Conservation (phyloP, 257 asterid genomes). For the Haberlea rhodopensis region DNA sequence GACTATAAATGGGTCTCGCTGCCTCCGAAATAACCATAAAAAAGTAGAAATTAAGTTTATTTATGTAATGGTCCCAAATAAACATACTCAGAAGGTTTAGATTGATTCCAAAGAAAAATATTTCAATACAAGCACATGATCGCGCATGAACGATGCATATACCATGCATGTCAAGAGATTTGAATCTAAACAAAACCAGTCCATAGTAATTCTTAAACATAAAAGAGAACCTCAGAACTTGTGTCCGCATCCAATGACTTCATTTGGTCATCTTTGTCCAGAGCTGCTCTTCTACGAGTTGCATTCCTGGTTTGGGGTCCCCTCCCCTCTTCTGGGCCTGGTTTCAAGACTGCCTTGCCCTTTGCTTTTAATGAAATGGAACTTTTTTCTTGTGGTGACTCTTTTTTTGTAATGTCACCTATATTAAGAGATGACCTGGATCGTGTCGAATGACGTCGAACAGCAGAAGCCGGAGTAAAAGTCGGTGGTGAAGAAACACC, state of each 20-base stretch:
- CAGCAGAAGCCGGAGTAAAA: slow-evolving; percentile 52
- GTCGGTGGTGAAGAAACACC: slow-evolving; percentile 57
- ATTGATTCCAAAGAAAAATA: too few species aligned
- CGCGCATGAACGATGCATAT: background rate
- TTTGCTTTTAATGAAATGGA: slow-evolving; percentile 69
- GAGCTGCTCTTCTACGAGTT: slow-evolving; percentile 74
- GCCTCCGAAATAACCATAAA: background rate
- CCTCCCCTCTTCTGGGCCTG: slow-evolving; percentile 67
- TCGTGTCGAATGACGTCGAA: slow-evolving; percentile 78
- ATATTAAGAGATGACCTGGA: slow-evolving; percentile 66
- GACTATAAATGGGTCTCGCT: background rate
- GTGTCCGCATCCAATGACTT: slow-evolving; percentile 71
- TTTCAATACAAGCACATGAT: background rate
- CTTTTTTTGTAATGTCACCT: slow-evolving; percentile 59
- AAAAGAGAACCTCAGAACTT: slow-evolving; percentile 78
- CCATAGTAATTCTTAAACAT: slow-evolving; percentile 2
- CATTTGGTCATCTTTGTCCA: slow-evolving; percentile 72
- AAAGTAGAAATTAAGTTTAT: background rate
- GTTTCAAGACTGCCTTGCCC: slow-evolving; percentile 88
- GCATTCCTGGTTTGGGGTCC: slow-evolving; percentile 93
- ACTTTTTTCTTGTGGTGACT: slow-evolving; percentile 50
- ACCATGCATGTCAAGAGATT: background rate
- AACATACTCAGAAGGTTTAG: too few species aligned
- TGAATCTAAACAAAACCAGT: too few species aligned
- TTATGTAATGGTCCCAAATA: too few species aligned